Base-by-base conservation (phyloP, 2,329 filamentous ascomycete genomes). In the Xylariaceae sp. region DNA sequence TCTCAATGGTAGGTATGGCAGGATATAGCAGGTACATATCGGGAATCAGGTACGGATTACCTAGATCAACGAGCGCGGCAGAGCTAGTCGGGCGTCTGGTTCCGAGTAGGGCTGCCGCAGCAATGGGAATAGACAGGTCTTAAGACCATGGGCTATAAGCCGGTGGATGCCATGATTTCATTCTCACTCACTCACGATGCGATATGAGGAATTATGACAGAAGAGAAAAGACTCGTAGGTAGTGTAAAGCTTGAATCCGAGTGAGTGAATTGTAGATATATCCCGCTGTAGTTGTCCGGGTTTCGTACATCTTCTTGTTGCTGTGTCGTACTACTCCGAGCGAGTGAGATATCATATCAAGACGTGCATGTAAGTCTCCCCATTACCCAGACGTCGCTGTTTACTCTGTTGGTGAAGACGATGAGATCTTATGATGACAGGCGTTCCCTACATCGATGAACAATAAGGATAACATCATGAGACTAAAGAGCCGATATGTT, bases 401-500 rank as follows among this genome's bases (percentile, higher is more conserved):
- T n/a, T 18, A 34, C 3, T 6, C 17, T 18, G 9, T 23, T n/a
- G 8, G 53, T 37, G 53, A n/a, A 34, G 37, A 42, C 37, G 23
- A 30, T 30, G 11, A 47, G 7, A 51, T 51, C 49, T 10, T 18
- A 65, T 66, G 68, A 70, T 70, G 66, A 70, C 68, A 62, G 44
- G 53, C 67, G 68, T 70, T 70, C 67, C 65, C 68, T 71, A 67
- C 56, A 60, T 68, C 67, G 66, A 71, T 51, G 53, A 50, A 61
- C 49, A 60, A 8, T 67, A 62, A 65, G 62, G 47, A 53, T 34
- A 58, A 51, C 54, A 54, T 57, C 61, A 62, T 62, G 69, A 70
- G 61, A 65, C 59, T 15, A 65, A 58, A 60, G 68, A 71, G 70
- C 62, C 69, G 69, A 72, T 68, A 72, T 70, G 67, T 69, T 67